A percentile compares a stretch with the other conserved stretches of the same genome.
Evolutionary conservation across 2,329 filamentous ascomycete species (phyloP).

Genomic region (Lasiodiplodia theobromae): DNA sequence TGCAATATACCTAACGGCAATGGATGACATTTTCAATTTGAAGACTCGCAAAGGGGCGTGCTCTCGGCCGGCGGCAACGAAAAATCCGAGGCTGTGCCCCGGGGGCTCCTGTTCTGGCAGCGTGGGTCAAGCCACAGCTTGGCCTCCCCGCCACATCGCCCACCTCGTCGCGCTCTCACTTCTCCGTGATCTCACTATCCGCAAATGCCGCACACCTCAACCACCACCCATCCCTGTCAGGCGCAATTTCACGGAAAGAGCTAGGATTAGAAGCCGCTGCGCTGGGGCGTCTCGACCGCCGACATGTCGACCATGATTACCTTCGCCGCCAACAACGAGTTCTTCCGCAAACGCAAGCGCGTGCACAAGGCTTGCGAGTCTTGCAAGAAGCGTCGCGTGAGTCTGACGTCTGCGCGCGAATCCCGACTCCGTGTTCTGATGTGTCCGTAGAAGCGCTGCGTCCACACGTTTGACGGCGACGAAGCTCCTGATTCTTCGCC

Average conservation of each 20-base stretch:
- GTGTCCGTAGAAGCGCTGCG: constrained; percentile 48
- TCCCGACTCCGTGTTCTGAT: constrained; percentile 13
- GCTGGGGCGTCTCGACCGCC: neutral
- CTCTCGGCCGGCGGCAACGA: constrained; percentile 15
- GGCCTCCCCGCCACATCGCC: constrained; percentile 9
- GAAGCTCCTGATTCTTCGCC: constrained; percentile 33
- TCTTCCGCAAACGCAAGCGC: constrained; percentile 53
- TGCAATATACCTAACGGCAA: constrained; percentile 24
- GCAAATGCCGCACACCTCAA: constrained; percentile 12
- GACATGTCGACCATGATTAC: constrained; percentile 52
- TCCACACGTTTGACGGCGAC: constrained; percentile 50
- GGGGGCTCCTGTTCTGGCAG: neutral
- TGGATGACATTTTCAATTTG: constrained; percentile 1
- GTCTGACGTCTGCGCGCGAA: constrained; percentile 4
- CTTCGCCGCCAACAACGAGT: constrained; percentile 54
- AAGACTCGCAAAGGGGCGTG: neutral
- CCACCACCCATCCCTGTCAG: neutral
- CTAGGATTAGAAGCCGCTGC: neutral
- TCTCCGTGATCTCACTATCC: neutral
- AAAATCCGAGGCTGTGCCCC: neutral
- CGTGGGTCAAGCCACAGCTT: constrained; percentile 9
- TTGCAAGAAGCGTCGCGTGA: constrained; percentile 53
- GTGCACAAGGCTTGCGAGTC: constrained; percentile 53
- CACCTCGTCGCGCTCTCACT: neutral
- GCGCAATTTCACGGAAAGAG: neutral